Evolutionary conservation across 169 alveolate genomes (phyloP).

Genomic region (Blepharisma undulans): DNA sequence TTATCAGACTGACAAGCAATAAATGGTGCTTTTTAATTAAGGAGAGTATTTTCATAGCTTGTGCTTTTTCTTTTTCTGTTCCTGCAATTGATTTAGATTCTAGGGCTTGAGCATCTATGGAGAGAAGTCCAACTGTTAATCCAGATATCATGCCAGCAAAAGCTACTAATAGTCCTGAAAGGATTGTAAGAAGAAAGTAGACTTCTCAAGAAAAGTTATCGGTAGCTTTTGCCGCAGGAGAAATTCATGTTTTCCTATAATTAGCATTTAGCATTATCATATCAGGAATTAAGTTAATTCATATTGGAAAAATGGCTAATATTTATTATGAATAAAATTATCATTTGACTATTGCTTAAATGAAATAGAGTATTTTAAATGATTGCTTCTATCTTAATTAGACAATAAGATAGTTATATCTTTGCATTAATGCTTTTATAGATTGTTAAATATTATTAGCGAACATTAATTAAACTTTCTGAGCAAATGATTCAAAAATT

Average conservation of each 20-base stretch:
- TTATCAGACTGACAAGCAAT: slow-evolving; percentile 72
- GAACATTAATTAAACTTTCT: too few species aligned
- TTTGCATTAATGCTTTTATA: background rate
- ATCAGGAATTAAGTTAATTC: background rate
- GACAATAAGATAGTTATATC: too few species aligned
- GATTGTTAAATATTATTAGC: too few species aligned
- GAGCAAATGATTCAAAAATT: too few species aligned
- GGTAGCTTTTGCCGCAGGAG: background rate
- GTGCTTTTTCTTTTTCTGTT: slow-evolving; percentile 63
- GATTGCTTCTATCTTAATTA: background rate
- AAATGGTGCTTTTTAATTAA: slow-evolving; percentile 77
- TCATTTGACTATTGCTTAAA: too few species aligned
- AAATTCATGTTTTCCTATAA: background rate
- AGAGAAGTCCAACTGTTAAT: slow-evolving; percentile 79
- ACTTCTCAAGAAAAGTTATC: background rate
- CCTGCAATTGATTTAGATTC: slow-evolving; percentile 74
- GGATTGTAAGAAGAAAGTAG: background rate
- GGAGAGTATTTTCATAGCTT: slow-evolving; percentile 67
- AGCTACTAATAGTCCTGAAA: slow-evolving; percentile 42
- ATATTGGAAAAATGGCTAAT: background rate
- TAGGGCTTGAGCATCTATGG: slow-evolving; percentile 70
- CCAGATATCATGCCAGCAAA: slow-evolving; percentile 86
- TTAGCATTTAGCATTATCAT: background rate
- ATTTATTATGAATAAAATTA: background rate
- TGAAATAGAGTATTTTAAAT: background rate